These are phyloP conservation scores for Capniomyces stellatus DNA, from an alignment of 371 early-diverging fungal genomes.

Conservation along the genomic window DNA sequence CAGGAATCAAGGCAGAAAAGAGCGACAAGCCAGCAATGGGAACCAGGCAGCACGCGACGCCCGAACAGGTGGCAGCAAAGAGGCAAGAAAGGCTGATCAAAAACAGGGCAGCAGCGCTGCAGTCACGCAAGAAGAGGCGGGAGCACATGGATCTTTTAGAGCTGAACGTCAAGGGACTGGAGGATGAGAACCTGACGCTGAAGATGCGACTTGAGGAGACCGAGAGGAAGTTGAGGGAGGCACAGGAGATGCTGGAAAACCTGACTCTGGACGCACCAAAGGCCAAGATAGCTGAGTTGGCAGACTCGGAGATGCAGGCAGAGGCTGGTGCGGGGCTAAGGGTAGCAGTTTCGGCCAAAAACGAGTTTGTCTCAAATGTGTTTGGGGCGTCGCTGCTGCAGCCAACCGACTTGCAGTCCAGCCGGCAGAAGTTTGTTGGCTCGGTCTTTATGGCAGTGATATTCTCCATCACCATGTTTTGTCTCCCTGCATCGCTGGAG, in stretches of 20 bases:
- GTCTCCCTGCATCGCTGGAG: slow-evolving; percentile 17
- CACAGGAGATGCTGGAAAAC: not conserved
- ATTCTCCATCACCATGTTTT: slow-evolving; percentile 23
- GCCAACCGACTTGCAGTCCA: not conserved
- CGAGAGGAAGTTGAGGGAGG: slow-evolving; percentile 19
- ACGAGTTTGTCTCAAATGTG: not conserved
- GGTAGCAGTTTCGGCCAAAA: no score
- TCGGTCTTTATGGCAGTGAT: slow-evolving; percentile 22
- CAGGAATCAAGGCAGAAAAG: not conserved
- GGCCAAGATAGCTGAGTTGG: not conserved
- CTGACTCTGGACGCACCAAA: not conserved
- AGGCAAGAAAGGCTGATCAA: slow-evolving; percentile 74
- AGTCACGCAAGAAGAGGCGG: slow-evolving; percentile 72
- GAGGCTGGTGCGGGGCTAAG: not conserved
- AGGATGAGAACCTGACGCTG: slow-evolving; percentile 39
- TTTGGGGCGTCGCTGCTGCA: not conserved
- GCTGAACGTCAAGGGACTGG: slow-evolving; percentile 37
- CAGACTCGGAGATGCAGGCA: not conserved
- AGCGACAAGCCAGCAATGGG: not conserved
- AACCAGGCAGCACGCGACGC: not conserved
- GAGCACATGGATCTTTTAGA: slow-evolving; percentile 67
- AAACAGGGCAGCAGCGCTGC: slow-evolving; percentile 76
- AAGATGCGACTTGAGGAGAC: slow-evolving; percentile 34
- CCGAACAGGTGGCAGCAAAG: slow-evolving; percentile 27
- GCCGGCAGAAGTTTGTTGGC: slow-evolving; percentile 13